Evolutionary conservation across 208 protist genomes (phyloP).

Genomic region (Naegleria fowleri): DNA sequence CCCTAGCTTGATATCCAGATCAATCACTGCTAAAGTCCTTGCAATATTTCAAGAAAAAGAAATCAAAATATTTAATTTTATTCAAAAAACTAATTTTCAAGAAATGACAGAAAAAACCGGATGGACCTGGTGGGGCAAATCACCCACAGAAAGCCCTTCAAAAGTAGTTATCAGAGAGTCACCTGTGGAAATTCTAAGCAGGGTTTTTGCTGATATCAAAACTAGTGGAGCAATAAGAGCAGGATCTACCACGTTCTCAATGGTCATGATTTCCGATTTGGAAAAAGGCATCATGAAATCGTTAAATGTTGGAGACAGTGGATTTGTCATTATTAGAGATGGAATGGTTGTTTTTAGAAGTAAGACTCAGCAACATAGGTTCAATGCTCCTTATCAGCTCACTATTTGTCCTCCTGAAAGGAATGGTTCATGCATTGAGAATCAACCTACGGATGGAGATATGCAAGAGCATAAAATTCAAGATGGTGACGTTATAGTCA

Average conservation of each 20-base stretch:
- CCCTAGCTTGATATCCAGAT: not conserved
- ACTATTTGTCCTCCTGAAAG: slow-evolving; percentile 61
- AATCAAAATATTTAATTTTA: not conserved
- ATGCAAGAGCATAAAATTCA: slow-evolving; percentile 59
- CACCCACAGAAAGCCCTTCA: not conserved
- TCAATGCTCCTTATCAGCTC: slow-evolving; percentile 83
- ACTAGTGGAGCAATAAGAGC: not conserved
- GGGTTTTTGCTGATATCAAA: not conserved
- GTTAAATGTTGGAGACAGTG: slow-evolving; percentile 39
- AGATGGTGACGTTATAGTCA: slow-evolving; percentile 78
- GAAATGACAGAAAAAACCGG: not conserved
- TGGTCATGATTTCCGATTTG: not conserved
- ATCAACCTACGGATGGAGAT: slow-evolving; percentile 39
- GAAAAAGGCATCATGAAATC: not conserved
- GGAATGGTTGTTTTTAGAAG: slow-evolving; percentile 63
- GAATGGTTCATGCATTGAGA: not conserved
- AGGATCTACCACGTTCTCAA: not conserved
- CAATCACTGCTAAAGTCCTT: not conserved
- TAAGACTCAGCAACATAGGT: slow-evolving; percentile 75
- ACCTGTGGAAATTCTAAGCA: not conserved
- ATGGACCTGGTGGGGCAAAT: not conserved
- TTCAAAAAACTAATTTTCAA: not conserved
- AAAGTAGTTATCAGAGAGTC: not conserved
- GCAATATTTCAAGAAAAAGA: not conserved
- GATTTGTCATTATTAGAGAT: slow-evolving; percentile 70